phyloP scores from a whole-genome alignment of 2,329 filamentous ascomycete genomes.

The Penicillium sp. region DNA sequence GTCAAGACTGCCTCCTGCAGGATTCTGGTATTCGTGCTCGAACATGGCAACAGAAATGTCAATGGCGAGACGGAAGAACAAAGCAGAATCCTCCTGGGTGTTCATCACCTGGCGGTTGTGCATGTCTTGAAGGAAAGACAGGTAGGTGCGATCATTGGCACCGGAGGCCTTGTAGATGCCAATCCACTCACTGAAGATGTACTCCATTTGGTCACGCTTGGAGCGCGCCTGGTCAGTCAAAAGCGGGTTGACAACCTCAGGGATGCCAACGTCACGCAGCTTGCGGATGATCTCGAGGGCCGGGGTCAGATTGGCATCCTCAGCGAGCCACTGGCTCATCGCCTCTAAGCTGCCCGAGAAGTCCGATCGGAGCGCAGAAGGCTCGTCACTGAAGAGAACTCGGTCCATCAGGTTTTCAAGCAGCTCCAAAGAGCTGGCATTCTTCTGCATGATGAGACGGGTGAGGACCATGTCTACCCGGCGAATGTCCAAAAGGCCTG shows the following conservation, averaged over 20 bases:
- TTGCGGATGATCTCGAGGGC: slow-evolving; percentile 71
- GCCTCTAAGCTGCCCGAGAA: slow-evolving; percentile 80
- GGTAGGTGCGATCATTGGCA: slow-evolving; percentile 67
- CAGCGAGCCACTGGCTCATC: slow-evolving; percentile 75
- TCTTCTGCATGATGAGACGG: slow-evolving; percentile 68
- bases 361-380: slow-evolving; percentile 76
- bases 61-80: slow-evolving; percentile 77
- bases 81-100: slow-evolving; percentile 70
- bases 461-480: slow-evolving; percentile 70
- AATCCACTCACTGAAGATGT: slow-evolving; percentile 95
- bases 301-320: slow-evolving; percentile 64
- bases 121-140: slow-evolving; percentile 80
- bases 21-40: slow-evolving; percentile 65
- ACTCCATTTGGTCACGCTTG: slow-evolving; percentile 82
- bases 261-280: slow-evolving; percentile 55
- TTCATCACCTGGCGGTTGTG: slow-evolving; percentile 71
- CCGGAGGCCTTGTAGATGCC: slow-evolving; percentile 75
- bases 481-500: slow-evolving; percentile 59
- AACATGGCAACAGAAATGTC: slow-evolving; percentile 76
- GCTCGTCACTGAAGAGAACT: slow-evolving; percentile 72
- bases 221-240: slow-evolving; percentile 57
- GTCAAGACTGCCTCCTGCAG: slow-evolving; percentile 57
- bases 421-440: slow-evolving; percentile 71
- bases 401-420: slow-evolving; percentile 77
- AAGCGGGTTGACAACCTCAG: slow-evolving; percentile 54